A percentile compares a stretch with the other conserved stretches of the same genome.
phyloP scores from a whole-genome alignment of 257 asterid genomes.

The Jacaranda copaia region DNA sequence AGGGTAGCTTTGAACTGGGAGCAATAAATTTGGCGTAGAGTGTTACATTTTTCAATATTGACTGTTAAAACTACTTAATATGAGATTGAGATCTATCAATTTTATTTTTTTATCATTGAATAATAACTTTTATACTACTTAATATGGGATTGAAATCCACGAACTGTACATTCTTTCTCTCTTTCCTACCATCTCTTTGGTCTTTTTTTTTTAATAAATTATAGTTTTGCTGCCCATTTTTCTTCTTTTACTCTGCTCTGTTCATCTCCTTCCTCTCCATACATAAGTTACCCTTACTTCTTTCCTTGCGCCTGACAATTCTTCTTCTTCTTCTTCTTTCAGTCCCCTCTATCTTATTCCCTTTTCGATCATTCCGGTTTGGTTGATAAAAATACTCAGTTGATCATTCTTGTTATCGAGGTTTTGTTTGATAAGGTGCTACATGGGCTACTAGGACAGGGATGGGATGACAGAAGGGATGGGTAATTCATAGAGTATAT shows the following conservation, averaged over 20 bases:
- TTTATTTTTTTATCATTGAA: neutral
- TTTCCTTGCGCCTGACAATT: neutral
- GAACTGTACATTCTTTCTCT: neutral
- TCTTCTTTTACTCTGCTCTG: neutral
- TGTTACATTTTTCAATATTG: no score
- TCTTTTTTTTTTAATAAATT: no score
- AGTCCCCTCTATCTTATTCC: no score
- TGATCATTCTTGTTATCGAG: no score
- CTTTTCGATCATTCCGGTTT: no score
- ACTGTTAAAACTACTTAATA: no score
- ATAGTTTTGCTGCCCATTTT: neutral
- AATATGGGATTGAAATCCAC: neutral
- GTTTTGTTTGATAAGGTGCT: neutral
- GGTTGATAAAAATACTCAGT: no score
- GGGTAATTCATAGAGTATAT: neutral
- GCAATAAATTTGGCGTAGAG: neutral
- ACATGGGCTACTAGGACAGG: neutral
- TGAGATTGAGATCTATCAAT: no score
- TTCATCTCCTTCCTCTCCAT: neutral
- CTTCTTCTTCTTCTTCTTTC: no score
- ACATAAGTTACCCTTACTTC: neutral
- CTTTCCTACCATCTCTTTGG: neutral
- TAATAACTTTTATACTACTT: neutral
- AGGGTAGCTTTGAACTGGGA: neutral
- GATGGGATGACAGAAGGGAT: neutral